Evolutionary conservation across 129 eudicot genomes (phyloP).

Genomic region (Sambucus nigra): DNA sequence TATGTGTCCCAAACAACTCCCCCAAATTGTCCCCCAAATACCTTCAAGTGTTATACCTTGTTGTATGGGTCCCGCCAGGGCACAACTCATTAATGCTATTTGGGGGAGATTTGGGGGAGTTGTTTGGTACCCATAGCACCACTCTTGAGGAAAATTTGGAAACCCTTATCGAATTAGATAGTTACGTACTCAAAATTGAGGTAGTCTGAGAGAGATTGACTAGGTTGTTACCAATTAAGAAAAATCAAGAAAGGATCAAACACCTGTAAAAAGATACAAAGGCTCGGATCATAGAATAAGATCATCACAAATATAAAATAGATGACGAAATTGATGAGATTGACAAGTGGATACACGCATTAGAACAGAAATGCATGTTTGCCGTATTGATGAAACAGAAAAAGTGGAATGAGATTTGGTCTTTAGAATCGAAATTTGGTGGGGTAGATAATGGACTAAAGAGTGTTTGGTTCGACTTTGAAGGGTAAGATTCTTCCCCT

Average conservation of each 20-base stretch:
- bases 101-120: too few species aligned
- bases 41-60: too few species aligned
- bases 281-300: conserved; percentile 23
- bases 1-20: too few species aligned
- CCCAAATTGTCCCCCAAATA: too few species aligned
- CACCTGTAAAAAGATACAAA: conserved; percentile 12
- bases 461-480: conserved; percentile 26
- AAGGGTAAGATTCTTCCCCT: conserved; percentile 31
- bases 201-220: conserved; percentile 36
- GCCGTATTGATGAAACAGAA: conserved; percentile 23
- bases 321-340: conserved; percentile 25
- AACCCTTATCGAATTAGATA: conserved; percentile 55
- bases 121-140: too few species aligned
- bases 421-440: conserved; percentile 19
- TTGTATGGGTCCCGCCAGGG: too few species aligned
- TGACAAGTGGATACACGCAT: neutral
- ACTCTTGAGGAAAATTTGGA: conserved; percentile 53
- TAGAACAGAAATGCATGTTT: conserved; percentile 30
- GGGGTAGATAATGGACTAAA: conserved; percentile 16
- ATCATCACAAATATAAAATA: conserved; percentile 29
- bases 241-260: conserved; percentile 28
- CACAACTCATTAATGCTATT: too few species aligned
- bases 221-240: conserved; percentile 33
- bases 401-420: conserved; percentile 19
- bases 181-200: conserved; percentile 54